These are phyloP conservation scores for Penicillium sp. DNA, from an alignment of 2,329 filamentous ascomycete genomes.

Conservation along the genomic window DNA sequence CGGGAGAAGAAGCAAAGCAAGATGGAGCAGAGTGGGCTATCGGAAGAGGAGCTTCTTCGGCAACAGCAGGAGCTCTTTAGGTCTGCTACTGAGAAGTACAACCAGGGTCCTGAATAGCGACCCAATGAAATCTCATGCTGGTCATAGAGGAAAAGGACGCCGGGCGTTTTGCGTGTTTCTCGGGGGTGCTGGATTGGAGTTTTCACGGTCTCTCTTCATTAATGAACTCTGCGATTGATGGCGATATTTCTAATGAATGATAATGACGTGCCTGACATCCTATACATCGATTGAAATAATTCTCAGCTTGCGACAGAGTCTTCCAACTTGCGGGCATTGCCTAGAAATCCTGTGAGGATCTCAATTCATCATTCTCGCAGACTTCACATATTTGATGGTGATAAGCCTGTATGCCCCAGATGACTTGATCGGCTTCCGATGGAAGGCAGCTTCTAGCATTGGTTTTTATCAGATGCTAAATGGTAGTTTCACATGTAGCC, in stretches of 20 bases:
- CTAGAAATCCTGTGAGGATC: not conserved
- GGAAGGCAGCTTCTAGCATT: too few relatives aligned
- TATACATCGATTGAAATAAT: not conserved
- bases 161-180: slow-evolving; percentile 23
- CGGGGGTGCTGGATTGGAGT: slow-evolving; percentile 15
- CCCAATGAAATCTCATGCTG: slow-evolving; percentile 27
- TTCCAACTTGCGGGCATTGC: not conserved
- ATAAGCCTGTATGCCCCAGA: too few relatives aligned
- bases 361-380: too few relatives aligned
- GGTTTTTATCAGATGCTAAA: too few relatives aligned
- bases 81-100: slow-evolving; percentile 71
- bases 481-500: not conserved
- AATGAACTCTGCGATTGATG: slow-evolving; percentile 3
- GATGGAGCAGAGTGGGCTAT: slow-evolving; percentile 89
- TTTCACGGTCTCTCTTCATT: slow-evolving; percentile 8
- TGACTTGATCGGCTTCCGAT: too few relatives aligned
- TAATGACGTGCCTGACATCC: slow-evolving; percentile 2
- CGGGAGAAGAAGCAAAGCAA: slow-evolving; percentile 97
- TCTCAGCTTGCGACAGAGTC: not conserved
- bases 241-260: slow-evolving; percentile 6
- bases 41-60: slow-evolving; percentile 81
- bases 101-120: slow-evolving; percentile 47
- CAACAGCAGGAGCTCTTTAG: slow-evolving; percentile 92
- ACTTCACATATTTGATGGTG: too few relatives aligned
- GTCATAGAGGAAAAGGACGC: slow-evolving; percentile 29